Evolutionary conservation across 192 early-diverging fungal genomes (phyloP).

Genomic region (Chytriomyces sp.): DNA sequence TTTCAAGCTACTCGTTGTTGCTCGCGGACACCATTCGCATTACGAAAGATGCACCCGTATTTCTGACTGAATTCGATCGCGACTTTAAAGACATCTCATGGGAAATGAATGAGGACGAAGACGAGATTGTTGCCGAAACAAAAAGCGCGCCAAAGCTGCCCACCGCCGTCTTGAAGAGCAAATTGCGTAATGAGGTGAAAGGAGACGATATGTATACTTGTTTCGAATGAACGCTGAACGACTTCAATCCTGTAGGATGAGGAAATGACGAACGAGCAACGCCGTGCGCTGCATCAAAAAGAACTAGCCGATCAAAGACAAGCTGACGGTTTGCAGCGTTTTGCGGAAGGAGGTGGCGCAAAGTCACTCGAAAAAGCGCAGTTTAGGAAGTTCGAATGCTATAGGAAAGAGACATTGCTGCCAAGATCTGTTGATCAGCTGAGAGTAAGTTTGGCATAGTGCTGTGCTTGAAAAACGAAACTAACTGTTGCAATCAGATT

Average conservation of each 20-base stretch:
- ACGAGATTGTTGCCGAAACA: constrained; percentile 34
- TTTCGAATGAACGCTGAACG: constrained; percentile 1
- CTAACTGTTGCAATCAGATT: constrained; percentile 62
- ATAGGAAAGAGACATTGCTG: constrained; percentile 85
- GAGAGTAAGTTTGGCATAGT: constrained; percentile 46
- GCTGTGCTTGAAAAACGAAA: constrained; percentile 4
- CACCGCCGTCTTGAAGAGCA: constrained; percentile 42
- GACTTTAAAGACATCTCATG: constrained; percentile 54
- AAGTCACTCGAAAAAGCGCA: constrained; percentile 71
- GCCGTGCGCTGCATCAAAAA: constrained; percentile 87
- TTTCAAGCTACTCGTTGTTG: constrained; percentile 74
- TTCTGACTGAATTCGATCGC: constrained; percentile 71
- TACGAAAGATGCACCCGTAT: constrained; percentile 59
- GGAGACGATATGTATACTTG: not conserved
- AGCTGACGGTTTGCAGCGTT: constrained; percentile 80
- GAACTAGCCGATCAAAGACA: constrained; percentile 76
- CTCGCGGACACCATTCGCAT: constrained; percentile 79
- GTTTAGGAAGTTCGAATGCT: constrained; percentile 94
- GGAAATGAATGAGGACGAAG: constrained; percentile 54
- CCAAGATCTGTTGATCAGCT: constrained; percentile 79
- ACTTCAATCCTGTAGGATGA: constrained; percentile 60
- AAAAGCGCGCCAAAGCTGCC: constrained; percentile 26
- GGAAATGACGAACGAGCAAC: constrained; percentile 72
- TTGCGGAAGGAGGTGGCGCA: constrained; percentile 63
- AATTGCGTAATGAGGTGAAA: constrained; percentile 38